Evolutionary conservation across 768 basidiomycete species (phyloP), one percentile per base, ranked within the genome.

Genomic region (Brasilioporus rufonigricans): DNA sequence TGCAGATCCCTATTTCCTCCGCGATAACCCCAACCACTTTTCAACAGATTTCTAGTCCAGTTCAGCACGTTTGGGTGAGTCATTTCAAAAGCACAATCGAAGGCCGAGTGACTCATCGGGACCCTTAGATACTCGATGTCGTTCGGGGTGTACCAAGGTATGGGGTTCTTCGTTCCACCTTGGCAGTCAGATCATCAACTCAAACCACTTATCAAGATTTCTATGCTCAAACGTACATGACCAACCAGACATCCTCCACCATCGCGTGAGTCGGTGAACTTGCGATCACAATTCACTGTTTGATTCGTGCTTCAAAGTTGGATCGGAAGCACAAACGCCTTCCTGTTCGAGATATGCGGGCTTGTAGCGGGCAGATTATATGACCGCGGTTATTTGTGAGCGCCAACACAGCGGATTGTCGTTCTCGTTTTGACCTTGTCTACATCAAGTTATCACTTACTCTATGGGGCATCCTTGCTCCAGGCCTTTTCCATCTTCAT

Each of bases 301-400:
- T 52, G 32, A 59, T 19, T 31, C 26, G 27, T 16, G 12, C 16
- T 36, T 29, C 48, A 38, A 44, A 74, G 72, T 32, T 77, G 71
- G 72, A 74, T 84, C 29, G 83, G 82, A 11, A 79, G 80, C 31
- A 67, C 73, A 10, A 80, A 84, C 49, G 65, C 80, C 11, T 75
- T 78, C 50, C 65, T 83, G 18, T 67, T 77, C 19, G 65, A 82
- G 33, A 70, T 76, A 2, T 69, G 71, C 36, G 80, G 80, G 1
- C 64, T 80, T 26, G 48, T 78, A 41, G 71, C 75, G 4, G 83
- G 83, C 13, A 72, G 77, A 44, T 65, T 76, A 7, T 80, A 80
- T 59, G 83, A 84, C 47, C 72, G 72, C 21, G 82, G 83, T 48
- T 78, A 80, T 64, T 81, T 80, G 78, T 77, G 60, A 60, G 75